These are phyloP conservation scores for Bremia lactucae DNA, from an alignment of 352 stramenopile genomes.

Conservation along the genomic window DNA sequence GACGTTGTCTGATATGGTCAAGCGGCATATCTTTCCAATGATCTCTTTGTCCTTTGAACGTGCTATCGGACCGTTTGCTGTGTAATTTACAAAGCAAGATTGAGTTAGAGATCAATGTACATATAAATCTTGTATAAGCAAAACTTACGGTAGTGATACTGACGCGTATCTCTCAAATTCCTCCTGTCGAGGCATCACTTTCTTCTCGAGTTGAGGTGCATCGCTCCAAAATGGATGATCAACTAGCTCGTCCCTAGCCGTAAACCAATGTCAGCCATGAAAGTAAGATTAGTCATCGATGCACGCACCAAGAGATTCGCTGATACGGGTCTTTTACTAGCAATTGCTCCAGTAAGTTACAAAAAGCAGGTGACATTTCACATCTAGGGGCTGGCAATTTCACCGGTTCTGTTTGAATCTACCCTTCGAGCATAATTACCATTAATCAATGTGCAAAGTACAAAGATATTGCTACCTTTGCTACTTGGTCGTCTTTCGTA, in stretches of 20 bases:
- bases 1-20: slow-evolving; percentile 1
- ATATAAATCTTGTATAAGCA: not conserved
- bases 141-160: slow-evolving; percentile 6
- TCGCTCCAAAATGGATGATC: slow-evolving; percentile 59
- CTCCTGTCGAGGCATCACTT: slow-evolving; percentile 47
- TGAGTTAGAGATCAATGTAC: too few species aligned
- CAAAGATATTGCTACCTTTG: too few species aligned
- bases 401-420: slow-evolving; percentile 64
- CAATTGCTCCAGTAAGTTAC: slow-evolving; percentile 39
- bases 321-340: slow-evolving; percentile 63
- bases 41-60: not conserved
- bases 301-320: slow-evolving; percentile 59
- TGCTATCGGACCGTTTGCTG: too few species aligned
- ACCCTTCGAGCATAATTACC: not conserved
- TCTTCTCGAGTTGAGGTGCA: slow-evolving; percentile 14
- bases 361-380: slow-evolving; percentile 47
- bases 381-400: slow-evolving; percentile 34
- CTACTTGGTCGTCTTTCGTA: slow-evolving; percentile 19
- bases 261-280: slow-evolving; percentile 8
- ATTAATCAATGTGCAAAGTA: slow-evolving; percentile 1
- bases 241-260: slow-evolving; percentile 46
- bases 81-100: not conserved
- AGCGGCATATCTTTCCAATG: not conserved
- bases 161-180: slow-evolving; percentile 30
- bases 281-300: not conserved